Conservation (phyloP, 1,284 basidiomycete genomes). For the Hypsizygus ulmarius region DNA sequence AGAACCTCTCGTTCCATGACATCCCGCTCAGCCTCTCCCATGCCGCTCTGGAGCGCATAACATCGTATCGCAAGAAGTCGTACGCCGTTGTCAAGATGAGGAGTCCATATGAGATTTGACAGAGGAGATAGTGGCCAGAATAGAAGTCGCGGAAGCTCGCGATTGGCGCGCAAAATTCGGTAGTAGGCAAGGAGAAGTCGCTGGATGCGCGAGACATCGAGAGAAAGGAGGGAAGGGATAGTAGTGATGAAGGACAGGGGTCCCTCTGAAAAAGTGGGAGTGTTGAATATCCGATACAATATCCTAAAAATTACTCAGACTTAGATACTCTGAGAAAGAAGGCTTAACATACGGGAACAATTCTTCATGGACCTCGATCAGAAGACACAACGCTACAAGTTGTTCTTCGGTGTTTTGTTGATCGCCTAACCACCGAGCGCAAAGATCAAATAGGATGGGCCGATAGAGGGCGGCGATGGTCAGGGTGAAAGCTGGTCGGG, state of each 20-base stretch:
- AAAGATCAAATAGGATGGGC: conserved; percentile 70
- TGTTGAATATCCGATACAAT: conserved; percentile 47
- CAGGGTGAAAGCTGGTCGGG: conserved; percentile 52
- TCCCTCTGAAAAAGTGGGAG: conserved; percentile 48
- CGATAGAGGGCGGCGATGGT: conserved; percentile 57
- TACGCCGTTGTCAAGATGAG: conserved; percentile 54
- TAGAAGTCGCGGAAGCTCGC: conserved; percentile 58
- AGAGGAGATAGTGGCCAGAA: conserved; percentile 67
- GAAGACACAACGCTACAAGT: conserved; percentile 57
- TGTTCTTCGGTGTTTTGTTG: conserved; percentile 47
- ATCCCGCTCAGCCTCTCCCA: conserved; percentile 74
- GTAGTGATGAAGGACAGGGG: conserved; percentile 47
- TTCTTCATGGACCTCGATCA: conserved; percentile 71
- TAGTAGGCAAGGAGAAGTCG: conserved; percentile 75
- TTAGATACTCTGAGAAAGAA: conserved; percentile 2
- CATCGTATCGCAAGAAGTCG: conserved; percentile 74
- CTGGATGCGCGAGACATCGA: conserved; percentile 53
- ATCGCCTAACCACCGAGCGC: conserved; percentile 64
- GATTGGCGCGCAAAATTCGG: conserved; percentile 74
- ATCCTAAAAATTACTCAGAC: conserved; percentile 36
- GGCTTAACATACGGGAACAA: conserved; percentile 64
- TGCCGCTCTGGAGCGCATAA: conserved; percentile 70
- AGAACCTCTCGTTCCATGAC: conserved; percentile 61
- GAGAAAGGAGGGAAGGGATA: conserved; percentile 25
- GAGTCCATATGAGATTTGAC: conserved; percentile 51